A percentile compares a stretch with the other conserved stretches of the same genome.
These are phyloP conservation scores for Ophiostoma himal-ulmi DNA, from an alignment of 2,329 filamentous ascomycete species.

Conservation along the genomic window DNA sequence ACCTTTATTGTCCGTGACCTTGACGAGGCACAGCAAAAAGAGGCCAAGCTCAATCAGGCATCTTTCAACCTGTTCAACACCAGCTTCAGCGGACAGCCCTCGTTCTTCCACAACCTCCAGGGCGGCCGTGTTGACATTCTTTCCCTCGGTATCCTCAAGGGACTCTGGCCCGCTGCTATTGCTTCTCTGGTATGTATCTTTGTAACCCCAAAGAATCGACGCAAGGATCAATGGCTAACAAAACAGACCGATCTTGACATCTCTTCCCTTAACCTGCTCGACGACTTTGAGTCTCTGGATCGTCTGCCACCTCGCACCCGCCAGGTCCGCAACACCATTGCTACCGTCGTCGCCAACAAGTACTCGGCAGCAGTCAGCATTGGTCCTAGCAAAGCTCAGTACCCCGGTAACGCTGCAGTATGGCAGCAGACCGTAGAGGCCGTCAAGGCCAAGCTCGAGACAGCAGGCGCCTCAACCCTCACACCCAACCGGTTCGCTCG, in stretches of 20 bases:
- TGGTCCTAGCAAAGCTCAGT: constrained; percentile 17
- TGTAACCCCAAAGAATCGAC: not conserved
- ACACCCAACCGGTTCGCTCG: constrained; percentile 26
- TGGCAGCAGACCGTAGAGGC: constrained; percentile 24
- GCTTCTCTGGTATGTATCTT: constrained; percentile 27
- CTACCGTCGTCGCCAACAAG: constrained; percentile 28
- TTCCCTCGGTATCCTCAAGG: constrained; percentile 31
- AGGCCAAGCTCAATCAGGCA: constrained; percentile 27
- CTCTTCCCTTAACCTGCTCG: constrained; percentile 21
- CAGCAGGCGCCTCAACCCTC: not conserved
- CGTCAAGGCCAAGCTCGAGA: constrained; percentile 17
- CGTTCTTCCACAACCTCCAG: constrained; percentile 25
- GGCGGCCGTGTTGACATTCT: constrained; percentile 26
- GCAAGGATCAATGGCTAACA: not conserved
- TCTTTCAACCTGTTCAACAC: constrained; percentile 30
- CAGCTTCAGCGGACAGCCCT: not conserved
- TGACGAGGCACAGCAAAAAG: constrained; percentile 29
- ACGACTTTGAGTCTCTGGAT: constrained; percentile 23
- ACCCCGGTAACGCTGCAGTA: constrained; percentile 30
- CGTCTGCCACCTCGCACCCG: constrained; percentile 21
- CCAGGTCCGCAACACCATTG: constrained; percentile 26
- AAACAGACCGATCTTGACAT: constrained; percentile 27
- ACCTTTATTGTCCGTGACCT: constrained; percentile 31
- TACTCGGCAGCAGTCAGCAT: constrained; percentile 21
- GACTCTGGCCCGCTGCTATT: constrained; percentile 30